A percentile compares a stretch with the other conserved stretches of the same genome.
phyloP scores from a whole-genome alignment of 345 rosid genomes.

The Moringa oleifera region DNA sequence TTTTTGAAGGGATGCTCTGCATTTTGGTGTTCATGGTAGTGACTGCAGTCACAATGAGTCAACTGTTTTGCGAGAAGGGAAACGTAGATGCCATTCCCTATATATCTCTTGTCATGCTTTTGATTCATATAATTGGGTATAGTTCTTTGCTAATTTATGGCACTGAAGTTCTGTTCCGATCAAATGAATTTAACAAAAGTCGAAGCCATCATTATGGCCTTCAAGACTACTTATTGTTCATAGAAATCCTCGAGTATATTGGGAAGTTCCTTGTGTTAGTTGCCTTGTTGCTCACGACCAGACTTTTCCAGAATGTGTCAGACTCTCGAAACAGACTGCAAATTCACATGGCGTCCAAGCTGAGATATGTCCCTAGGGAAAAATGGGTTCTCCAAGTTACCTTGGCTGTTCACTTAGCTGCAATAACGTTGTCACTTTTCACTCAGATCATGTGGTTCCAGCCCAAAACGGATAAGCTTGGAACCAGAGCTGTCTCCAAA shows the following conservation, averaged over 20 bases:
- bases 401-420: background rate
- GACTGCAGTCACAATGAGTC: background rate
- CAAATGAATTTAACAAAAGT: no score
- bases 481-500: no score
- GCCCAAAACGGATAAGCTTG: no score
- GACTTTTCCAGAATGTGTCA: constrained; percentile 5
- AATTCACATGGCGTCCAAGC: no score
- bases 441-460: no score
- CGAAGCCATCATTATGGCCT: no score
- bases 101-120: background rate
- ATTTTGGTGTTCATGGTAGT: background rate
- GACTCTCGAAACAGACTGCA: background rate
- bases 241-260: no score
- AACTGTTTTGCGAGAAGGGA: no score
- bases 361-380: background rate
- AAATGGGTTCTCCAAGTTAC: background rate
- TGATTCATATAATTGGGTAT: background rate
- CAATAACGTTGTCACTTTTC: no score
- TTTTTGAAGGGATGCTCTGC: background rate
- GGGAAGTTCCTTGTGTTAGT: background rate
- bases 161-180: no score
- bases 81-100: no score
- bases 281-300: constrained; percentile 5
- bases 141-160: background rate
- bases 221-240: no score